Evolutionary conservation across 768 basidiomycete species (phyloP).

Genomic region (Lentinula sp.): DNA sequence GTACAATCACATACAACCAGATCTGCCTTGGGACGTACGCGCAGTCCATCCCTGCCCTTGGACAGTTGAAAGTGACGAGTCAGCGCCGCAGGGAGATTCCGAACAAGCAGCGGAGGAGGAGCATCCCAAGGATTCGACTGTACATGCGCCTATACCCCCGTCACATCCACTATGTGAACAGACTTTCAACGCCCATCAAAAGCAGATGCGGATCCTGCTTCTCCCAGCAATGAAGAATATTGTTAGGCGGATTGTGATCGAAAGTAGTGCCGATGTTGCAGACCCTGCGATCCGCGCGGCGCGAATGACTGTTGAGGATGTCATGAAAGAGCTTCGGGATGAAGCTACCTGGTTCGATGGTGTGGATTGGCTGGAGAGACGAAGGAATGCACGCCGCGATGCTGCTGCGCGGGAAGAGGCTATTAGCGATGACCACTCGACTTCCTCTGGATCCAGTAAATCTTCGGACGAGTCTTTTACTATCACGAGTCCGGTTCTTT

Average conservation of each 20-base stretch:
- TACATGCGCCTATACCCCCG: slow-evolving; percentile 51
- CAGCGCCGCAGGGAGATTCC: slow-evolving; percentile 15
- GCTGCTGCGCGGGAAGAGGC: neutral
- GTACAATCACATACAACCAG: slow-evolving; percentile 35
- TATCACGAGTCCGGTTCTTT: slow-evolving; percentile 66
- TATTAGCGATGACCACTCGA: slow-evolving; percentile 1
- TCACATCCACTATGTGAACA: slow-evolving; percentile 60
- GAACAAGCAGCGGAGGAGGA: slow-evolving; percentile 19
- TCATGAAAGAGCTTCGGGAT: slow-evolving; percentile 49
- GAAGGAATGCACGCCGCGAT: slow-evolving; percentile 23
- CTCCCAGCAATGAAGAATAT: slow-evolving; percentile 65
- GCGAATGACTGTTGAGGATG: slow-evolving; percentile 56
- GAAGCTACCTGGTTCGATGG: slow-evolving; percentile 71
- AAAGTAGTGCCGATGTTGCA: slow-evolving; percentile 41
- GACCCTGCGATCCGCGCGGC: slow-evolving; percentile 55
- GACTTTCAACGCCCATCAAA: slow-evolving; percentile 51
- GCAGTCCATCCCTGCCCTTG: slow-evolving; percentile 62
- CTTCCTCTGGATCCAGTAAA: neutral
- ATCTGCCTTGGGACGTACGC: slow-evolving; percentile 11
- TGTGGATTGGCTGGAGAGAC: slow-evolving; percentile 57
- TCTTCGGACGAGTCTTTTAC: neutral
- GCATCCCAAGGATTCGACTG: slow-evolving; percentile 45
- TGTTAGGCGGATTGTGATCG: slow-evolving; percentile 59
- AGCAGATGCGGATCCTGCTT: slow-evolving; percentile 54
- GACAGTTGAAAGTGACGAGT: slow-evolving; percentile 26